phyloP scores from a whole-genome alignment of 805 yeast species.

The Saccharomycopsis microspora region DNA sequence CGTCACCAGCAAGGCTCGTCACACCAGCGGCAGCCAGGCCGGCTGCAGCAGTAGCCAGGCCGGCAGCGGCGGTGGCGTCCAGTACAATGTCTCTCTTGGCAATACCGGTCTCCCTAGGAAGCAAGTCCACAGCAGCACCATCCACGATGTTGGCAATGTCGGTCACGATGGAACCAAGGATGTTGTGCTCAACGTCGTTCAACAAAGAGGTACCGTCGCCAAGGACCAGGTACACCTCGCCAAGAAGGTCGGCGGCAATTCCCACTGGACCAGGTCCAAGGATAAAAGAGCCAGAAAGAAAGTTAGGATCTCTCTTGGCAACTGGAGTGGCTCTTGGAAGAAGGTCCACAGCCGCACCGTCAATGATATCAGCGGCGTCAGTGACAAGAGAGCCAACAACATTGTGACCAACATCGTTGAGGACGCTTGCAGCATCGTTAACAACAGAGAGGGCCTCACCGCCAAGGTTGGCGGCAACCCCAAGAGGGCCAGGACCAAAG shows the following conservation, averaged over 20 bases:
- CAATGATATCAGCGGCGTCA: slow-evolving; percentile 5
- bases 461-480: slow-evolving; percentile 1
- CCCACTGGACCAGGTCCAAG: slow-evolving; percentile 10
- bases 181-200: slow-evolving; percentile 1
- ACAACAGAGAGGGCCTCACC: slow-evolving; percentile 1
- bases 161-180: slow-evolving; percentile 1
- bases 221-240: neutral
- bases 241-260: neutral
- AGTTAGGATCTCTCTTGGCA: neutral
- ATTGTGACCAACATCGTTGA: neutral
- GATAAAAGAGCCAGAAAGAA: neutral
- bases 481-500: slow-evolving; percentile 8
- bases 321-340: neutral
- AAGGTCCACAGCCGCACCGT: slow-evolving; percentile 2
- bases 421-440: slow-evolving; percentile 1
- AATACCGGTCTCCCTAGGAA: neutral
- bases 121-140: neutral
- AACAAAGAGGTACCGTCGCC: slow-evolving; percentile 2
- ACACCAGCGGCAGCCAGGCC: slow-evolving; percentile 1
- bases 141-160: neutral
- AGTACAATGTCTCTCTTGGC: neutral
- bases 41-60: slow-evolving; percentile 3
- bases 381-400: slow-evolving; percentile 6
- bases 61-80: neutral
- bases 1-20: neutral